Conservation (phyloP, 164 flowering plant species). For the Vitis riparia region DNA sequence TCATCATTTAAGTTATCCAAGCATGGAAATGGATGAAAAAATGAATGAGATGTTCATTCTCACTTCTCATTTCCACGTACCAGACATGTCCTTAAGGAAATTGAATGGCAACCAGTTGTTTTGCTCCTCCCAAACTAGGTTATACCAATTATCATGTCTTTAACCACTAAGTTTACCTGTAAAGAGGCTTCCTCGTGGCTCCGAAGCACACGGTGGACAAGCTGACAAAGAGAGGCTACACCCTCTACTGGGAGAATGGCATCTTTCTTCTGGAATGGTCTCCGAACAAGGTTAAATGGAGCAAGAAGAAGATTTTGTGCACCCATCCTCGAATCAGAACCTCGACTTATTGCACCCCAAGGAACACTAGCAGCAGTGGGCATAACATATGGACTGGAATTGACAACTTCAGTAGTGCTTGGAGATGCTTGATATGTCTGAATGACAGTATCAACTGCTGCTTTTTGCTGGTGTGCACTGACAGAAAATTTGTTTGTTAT, state of each 20-base stretch:
- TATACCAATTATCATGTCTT: too few relatives aligned
- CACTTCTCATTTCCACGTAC: too few relatives aligned
- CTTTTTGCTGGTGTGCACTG: slow-evolving; percentile 88
- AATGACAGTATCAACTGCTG: slow-evolving; percentile 63
- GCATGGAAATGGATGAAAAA: too few relatives aligned
- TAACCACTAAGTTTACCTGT: slow-evolving; percentile 46
- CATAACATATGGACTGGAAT: slow-evolving; percentile 83
- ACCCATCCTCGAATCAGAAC: slow-evolving; percentile 32
- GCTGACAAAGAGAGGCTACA: slow-evolving; percentile 60
- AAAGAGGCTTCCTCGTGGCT: slow-evolving; percentile 75
- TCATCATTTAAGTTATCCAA: too few relatives aligned
- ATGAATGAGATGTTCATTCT: too few relatives aligned
- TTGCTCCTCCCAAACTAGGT: too few relatives aligned
- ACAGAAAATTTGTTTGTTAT: slow-evolving; percentile 92
- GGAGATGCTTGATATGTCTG: slow-evolving; percentile 81
- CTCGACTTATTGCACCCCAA: slow-evolving; percentile 32
- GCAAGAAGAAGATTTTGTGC: slow-evolving; percentile 50
- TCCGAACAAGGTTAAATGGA: slow-evolving; percentile 65
- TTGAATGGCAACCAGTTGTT: too few relatives aligned
- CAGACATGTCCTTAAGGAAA: too few relatives aligned
- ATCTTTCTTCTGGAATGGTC: slow-evolving; percentile 76
- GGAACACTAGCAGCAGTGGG: slow-evolving; percentile 55
- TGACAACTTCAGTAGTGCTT: slow-evolving; percentile 58
- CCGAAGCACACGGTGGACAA: slow-evolving; percentile 66
- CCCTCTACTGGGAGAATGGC: slow-evolving; percentile 79